Evolutionary conservation across 371 early-diverging fungal species (phyloP).

Genomic region (Lichtheimia ornata): DNA sequence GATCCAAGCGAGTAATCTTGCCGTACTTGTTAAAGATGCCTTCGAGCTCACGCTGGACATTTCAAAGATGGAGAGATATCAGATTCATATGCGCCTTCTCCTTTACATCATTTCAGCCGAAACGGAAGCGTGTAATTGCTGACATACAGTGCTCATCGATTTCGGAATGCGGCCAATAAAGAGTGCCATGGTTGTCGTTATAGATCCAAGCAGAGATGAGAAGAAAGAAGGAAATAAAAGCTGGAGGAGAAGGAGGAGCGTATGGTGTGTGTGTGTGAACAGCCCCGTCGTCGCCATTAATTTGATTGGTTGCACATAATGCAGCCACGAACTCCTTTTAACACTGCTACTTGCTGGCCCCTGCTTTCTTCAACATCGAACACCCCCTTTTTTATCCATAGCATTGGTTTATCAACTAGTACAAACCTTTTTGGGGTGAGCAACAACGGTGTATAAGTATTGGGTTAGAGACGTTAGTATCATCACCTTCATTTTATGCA

Average conservation of each 20-base stretch:
- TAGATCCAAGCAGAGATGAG: conserved; percentile 10
- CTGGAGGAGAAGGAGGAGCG: background rate
- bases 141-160: conserved; percentile 36
- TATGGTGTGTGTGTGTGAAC: no score
- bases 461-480: no score
- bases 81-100: background rate
- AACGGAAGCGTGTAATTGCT: background rate
- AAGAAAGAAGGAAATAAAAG: conserved; percentile 7
- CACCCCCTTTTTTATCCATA: no score
- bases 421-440: no score
- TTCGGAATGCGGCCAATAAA: conserved; percentile 45
- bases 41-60: conserved; percentile 65
- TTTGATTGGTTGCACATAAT: no score
- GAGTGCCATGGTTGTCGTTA: conserved; percentile 30
- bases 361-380: no score
- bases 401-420: no score
- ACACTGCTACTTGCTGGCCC: no score
- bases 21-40: conserved; percentile 75
- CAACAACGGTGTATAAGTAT: no score
- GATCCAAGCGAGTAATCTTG: conserved; percentile 70
- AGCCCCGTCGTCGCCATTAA: no score
- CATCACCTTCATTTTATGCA: no score
- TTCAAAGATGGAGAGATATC: background rate
- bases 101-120: conserved; percentile 3
- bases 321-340: no score